Evolutionary conservation across 1,284 basidiomycete genomes (phyloP), one percentile per base, ranked within the genome.

Genomic region (Ceratobasidium sp.): DNA sequence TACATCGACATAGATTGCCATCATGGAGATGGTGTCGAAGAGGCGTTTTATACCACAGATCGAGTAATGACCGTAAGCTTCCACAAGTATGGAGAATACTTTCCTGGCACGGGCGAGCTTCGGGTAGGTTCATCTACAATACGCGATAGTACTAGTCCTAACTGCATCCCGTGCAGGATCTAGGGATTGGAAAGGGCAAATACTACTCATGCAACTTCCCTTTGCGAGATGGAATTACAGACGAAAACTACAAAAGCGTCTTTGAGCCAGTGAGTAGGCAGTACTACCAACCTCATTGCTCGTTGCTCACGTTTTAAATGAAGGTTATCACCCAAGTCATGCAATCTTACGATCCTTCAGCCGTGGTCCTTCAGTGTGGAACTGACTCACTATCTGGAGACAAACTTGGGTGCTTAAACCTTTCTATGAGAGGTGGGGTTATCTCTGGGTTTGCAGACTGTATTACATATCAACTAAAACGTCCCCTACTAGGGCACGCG

Each of bases 1-100:
- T 99, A 99, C 80, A 95, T 99, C 75, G 97, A 99, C 77, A 97
- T 99, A 72, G 97, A 99, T 77, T 94, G 98, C 0, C 97, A 99
- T 78, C 97, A 99, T 74, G 97, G 97, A 17, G 97, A 99, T 78
- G 97, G 97, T 49, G 97, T 99, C 7, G 97, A 99, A 78, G 97
- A 99, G 79, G 97, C 97, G 0, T 99, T 99, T 79, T 99, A 98
- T 78, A 97, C 96, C 0, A 99, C 97, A 15, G 96, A 99, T 77
- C 85, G 97, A 52, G 97, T 99, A 57, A 99, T 99, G 97, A 98
- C 96, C 0, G 90, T 90, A 77, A 95, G 92, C 74, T 98, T 99
- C 80, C 97, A 99, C 80, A 99, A 99, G 80, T 99, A 98, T 75
- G 97, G 97, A 54, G 97, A 99, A 78, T 99, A 94, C 79, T 99